Evolutionary conservation across 441 rosid genomes (phyloP), one percentile per base, ranked within the genome.

Genomic region (Populus tomentosa): DNA sequence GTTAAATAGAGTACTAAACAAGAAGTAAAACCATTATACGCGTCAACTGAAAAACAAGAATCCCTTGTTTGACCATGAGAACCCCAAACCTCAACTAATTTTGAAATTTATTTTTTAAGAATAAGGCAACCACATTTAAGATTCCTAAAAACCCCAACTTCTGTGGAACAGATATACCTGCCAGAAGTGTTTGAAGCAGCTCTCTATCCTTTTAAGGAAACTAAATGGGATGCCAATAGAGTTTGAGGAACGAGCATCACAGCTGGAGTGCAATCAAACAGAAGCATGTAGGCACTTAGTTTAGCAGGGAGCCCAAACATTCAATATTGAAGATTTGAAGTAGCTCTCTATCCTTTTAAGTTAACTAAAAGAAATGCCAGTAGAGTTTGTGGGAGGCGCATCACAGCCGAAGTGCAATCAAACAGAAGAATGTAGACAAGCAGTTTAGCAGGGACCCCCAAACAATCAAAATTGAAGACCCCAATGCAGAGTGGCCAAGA

Each of bases 391-490:
- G 90, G 82, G 82, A 79, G 86, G 77, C 76, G 81, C 84, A 81
- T 84, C 89, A 85, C 82, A 80, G 87, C 90, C 33, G 85, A 79
- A 85, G 87, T 85, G 80, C 88, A 85, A 82, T 83, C 87, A 90
- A 86, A 84, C 85, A 89, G 90, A 87, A 82, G 89, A 91, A 87
- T 87, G 85, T 80, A 87, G 78, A 81, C 82, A 86, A 69, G 92
- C 74, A 82, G 90, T 88, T 61, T 77, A 79, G 81, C 82, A 67
- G 87, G 91, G 89, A 89, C 82, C 86, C 87, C 85, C 89, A 87
- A 88, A 82, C 73, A 85, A 81, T 83, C 83, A 83, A 83, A 76
- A 89, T 87, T 86, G 93, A 88, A 88, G 91, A 88, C 85, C 88
- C 87, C 90, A 88, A 78, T 46, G 88, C 85, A 84, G 88, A 84